Evolutionary conservation across 441 rosid genomes (phyloP).

Genomic region (Croton laevigatus): DNA sequence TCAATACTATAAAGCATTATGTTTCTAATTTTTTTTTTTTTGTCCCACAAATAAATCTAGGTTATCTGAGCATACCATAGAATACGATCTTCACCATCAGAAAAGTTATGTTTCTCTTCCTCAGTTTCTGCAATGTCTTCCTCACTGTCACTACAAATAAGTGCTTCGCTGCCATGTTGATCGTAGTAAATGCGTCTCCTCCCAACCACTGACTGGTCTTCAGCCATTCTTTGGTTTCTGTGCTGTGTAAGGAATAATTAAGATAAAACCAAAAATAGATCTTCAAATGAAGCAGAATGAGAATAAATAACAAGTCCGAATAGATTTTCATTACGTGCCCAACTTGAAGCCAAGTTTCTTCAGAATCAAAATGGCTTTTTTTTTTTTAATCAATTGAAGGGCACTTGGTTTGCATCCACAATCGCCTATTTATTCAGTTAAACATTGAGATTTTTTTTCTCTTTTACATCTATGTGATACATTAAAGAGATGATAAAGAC

Average conservation of each 20-base stretch:
- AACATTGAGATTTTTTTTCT: background rate
- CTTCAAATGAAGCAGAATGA: conserved; percentile 16
- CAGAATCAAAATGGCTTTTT: conserved; percentile 7
- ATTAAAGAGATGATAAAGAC: background rate
- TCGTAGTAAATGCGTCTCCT: conserved; percentile 76
- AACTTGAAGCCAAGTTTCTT: background rate
- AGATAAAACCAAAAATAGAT: conserved; percentile 31
- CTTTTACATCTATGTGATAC: background rate
- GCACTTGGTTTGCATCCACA: background rate
- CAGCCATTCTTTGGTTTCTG: conserved; percentile 88
- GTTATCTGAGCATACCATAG: conserved; percentile 15
- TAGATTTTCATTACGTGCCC: conserved; percentile 1
- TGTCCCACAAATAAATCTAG: background rate
- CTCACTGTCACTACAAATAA: conserved; percentile 73
- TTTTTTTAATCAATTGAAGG: background rate
- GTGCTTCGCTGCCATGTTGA: conserved; percentile 86
- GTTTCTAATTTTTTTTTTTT: too few species aligned
- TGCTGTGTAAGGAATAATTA: conserved; percentile 37
- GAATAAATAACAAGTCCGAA: conserved; percentile 3
- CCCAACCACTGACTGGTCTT: conserved; percentile 84
- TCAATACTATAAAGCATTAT: background rate
- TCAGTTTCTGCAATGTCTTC: conserved; percentile 60
- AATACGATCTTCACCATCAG: conserved; percentile 22
- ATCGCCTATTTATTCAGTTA: conserved; percentile 2
- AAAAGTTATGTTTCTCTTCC: conserved; percentile 57